A percentile compares a stretch with the other conserved stretches of the same genome.
These are phyloP conservation scores for Actinidia arguta DNA, from an alignment of 179 eudicot species.

Conservation along the genomic window DNA sequence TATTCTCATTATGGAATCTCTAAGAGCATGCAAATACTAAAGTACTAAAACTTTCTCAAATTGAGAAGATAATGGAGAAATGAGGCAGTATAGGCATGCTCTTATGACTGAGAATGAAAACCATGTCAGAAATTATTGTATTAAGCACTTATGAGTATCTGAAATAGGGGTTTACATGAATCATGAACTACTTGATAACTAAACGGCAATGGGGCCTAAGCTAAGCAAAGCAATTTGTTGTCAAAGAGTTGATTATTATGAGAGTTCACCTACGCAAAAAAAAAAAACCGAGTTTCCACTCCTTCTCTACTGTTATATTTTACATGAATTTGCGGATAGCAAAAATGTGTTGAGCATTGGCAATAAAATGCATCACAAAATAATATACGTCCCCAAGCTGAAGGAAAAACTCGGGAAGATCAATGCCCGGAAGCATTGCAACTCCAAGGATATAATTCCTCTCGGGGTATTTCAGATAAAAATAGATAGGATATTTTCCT, in stretches of 20 bases:
- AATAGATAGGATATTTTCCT: conserved; percentile 81
- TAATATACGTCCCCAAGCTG: conserved; percentile 15
- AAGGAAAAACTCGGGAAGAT: conserved; percentile 10
- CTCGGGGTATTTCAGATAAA: conserved; percentile 46
- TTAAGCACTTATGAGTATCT: background rate
- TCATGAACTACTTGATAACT: background rate
- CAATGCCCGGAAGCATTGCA: background rate
- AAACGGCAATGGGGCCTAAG: background rate
- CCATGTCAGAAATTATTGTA: background rate
- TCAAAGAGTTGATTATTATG: background rate
- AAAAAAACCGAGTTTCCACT: too few species aligned
- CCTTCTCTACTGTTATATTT: conserved; percentile 9
- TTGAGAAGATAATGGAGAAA: background rate
- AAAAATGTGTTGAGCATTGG: conserved; percentile 30
- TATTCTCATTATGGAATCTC: conserved; percentile 1
- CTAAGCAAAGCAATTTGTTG: background rate
- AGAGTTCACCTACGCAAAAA: conserved; percentile 2
- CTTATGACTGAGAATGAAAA: background rate
- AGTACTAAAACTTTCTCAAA: background rate
- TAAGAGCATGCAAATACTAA: conserved; percentile 6
- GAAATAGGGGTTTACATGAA: background rate
- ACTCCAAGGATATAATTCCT: background rate
- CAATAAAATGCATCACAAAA: conserved; percentile 5
- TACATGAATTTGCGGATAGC: conserved; percentile 25
- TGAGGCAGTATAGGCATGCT: background rate